phyloP scores from a whole-genome alignment of 192 early-diverging fungal genomes.

The Rhizophagus clarus region DNA sequence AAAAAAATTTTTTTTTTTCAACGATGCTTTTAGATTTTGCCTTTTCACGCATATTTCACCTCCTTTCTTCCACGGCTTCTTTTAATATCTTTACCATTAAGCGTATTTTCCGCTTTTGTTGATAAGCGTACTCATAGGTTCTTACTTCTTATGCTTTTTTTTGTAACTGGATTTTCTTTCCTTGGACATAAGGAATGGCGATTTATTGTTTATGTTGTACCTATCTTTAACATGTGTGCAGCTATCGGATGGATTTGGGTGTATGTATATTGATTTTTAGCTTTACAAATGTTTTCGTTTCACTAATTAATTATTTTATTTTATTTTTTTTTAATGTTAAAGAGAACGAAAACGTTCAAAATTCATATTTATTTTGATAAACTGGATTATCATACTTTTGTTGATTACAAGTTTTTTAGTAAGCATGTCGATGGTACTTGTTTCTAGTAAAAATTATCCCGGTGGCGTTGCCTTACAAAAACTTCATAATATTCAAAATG shows the following conservation, averaged over 20 bases:
- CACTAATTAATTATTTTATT: background rate
- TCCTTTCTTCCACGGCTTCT: slow-evolving; percentile 76
- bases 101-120: slow-evolving; percentile 45
- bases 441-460: slow-evolving; percentile 86
- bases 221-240: slow-evolving; percentile 76
- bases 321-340: background rate
- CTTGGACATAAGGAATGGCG: slow-evolving; percentile 96
- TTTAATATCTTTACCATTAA: slow-evolving; percentile 69
- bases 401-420: slow-evolving; percentile 35
- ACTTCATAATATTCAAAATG: slow-evolving; percentile 55
- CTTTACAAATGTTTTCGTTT: background rate
- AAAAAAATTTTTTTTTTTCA: background rate
- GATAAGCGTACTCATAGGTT: slow-evolving; percentile 55
- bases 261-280: slow-evolving; percentile 35
- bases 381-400: slow-evolving; percentile 33
- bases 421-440: slow-evolving; percentile 45
- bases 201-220: slow-evolving; percentile 86
- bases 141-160: slow-evolving; percentile 56
- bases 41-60: slow-evolving; percentile 74
- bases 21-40: slow-evolving; percentile 39
- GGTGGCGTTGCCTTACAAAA: slow-evolving; percentile 76
- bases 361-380: background rate
- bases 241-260: slow-evolving; percentile 51
- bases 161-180: slow-evolving; percentile 69
- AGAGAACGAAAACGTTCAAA: background rate